A percentile compares a stretch with the other conserved stretches of the same genome.
Conservation (phyloP, 306 rosid genomes). For the Canavalia gladiata region DNA sequence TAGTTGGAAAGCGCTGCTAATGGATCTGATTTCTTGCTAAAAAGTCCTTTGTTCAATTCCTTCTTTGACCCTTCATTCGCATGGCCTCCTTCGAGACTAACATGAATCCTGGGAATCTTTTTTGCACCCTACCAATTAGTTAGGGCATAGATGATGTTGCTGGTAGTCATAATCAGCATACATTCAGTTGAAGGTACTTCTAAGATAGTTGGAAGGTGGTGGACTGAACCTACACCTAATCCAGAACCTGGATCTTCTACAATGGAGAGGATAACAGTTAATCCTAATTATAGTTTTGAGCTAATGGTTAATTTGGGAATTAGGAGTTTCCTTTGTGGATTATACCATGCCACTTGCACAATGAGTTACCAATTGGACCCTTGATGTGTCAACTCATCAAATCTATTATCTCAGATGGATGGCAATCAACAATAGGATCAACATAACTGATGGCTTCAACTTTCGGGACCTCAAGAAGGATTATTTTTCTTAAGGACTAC, state of each 20-base stretch:
- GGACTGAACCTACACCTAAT: not conserved
- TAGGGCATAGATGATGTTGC: not conserved
- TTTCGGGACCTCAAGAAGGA: too few species aligned
- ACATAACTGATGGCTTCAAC: too few species aligned
- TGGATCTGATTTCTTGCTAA: not conserved
- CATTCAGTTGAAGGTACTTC: not conserved
- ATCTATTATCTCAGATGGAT: too few species aligned
- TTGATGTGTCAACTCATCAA: too few species aligned
- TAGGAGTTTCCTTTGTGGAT: too few species aligned
- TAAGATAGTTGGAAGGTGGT: not conserved
- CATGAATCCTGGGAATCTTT: not conserved
- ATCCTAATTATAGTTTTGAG: too few species aligned
- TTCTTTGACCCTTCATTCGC: not conserved
- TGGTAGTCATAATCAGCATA: not conserved
- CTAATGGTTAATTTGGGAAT: too few species aligned
- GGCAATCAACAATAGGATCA: too few species aligned
- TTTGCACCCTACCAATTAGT: not conserved
- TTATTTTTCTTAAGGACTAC: too few species aligned
- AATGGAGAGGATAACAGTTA: not conserved
- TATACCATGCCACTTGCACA: too few species aligned
- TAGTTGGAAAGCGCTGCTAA: not conserved
- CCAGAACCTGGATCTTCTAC: not conserved
- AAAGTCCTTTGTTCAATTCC: not conserved
- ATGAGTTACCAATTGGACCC: too few species aligned
- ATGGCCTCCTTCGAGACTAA: not conserved